These are phyloP conservation scores for Mycosphaerelloides madeirae DNA, from an alignment of 2,329 filamentous ascomycete species.

Conservation along the genomic window DNA sequence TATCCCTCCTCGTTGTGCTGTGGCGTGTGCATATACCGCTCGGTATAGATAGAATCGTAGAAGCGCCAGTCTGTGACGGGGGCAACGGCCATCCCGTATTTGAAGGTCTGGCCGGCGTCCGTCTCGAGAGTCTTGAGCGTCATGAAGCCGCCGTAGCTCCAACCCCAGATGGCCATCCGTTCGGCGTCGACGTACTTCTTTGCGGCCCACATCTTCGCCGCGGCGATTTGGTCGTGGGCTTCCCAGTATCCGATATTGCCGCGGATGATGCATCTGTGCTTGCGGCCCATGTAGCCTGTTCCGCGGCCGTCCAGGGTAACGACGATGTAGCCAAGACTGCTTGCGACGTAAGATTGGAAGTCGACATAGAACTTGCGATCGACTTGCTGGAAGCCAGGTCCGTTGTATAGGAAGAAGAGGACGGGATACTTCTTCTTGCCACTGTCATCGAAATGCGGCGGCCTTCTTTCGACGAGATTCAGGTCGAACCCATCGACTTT, in stretches of 20 bases:
- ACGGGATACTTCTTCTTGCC: constrained; percentile 80
- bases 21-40: constrained; percentile 95
- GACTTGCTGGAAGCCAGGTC: constrained; percentile 87
- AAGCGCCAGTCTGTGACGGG: constrained; percentile 98
- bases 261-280: constrained; percentile 74
- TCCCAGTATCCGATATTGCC: constrained; percentile 82
- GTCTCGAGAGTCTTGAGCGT: constrained; percentile 90
- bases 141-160: constrained; percentile 95
- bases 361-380: constrained; percentile 75
- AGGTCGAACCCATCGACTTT: constrained; percentile 74
- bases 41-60: constrained; percentile 90
- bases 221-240: constrained; percentile 83
- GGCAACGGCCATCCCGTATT: constrained; percentile 96
- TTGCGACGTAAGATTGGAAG: constrained; percentile 85
- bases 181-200: constrained; percentile 78
- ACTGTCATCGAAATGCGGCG: constrained; percentile 72
- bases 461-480: constrained; percentile 75
- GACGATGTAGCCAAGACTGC: constrained; percentile 82
- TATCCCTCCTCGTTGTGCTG: constrained; percentile 78
- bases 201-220: constrained; percentile 75
- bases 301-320: constrained; percentile 92
- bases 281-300: constrained; percentile 83
- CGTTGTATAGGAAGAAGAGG: constrained; percentile 90
- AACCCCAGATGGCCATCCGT: constrained; percentile 92
- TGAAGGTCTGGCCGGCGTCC: constrained; percentile 84